A percentile compares a stretch with the other conserved stretches of the same genome.
phyloP scores from a whole-genome alignment of 2,329 filamentous ascomycete species.

The Periconia macrospinosa region DNA sequence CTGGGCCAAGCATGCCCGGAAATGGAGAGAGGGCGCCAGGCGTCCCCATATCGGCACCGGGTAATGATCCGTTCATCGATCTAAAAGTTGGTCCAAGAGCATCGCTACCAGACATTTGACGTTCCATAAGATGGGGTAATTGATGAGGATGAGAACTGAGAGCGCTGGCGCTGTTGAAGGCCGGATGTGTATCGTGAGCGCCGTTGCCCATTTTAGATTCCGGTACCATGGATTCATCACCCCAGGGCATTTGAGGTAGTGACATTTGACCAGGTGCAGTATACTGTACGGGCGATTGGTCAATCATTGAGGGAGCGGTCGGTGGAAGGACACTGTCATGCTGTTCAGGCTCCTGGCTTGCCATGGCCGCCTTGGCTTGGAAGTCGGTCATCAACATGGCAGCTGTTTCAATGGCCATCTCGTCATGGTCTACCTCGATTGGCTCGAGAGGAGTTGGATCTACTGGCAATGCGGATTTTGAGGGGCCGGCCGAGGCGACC shows the following conservation, averaged over 20 bases:
- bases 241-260: constrained; percentile 87
- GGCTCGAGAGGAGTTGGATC: constrained; percentile 88
- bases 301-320: constrained; percentile 71
- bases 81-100: constrained; percentile 67
- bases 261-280: constrained; percentile 70
- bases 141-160: constrained; percentile 63
- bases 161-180: constrained; percentile 62
- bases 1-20: constrained; percentile 66
- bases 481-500: constrained; percentile 61
- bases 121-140: constrained; percentile 70
- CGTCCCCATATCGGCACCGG: constrained; percentile 69
- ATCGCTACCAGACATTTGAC: constrained; percentile 61
- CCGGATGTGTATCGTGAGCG: constrained; percentile 64
- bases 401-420: constrained; percentile 92
- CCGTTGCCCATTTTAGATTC: constrained; percentile 76
- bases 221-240: constrained; percentile 79
- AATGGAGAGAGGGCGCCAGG: constrained; percentile 75
- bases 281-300: constrained; percentile 72
- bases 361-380: constrained; percentile 85
- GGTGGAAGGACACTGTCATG: constrained; percentile 72
- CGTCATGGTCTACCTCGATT: constrained; percentile 87
- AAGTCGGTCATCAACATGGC: constrained; percentile 99
- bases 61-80: constrained; percentile 71
- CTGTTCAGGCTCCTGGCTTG: constrained; percentile 63
- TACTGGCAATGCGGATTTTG: constrained; percentile 77